Evolutionary conservation across 805 yeast species (phyloP).

Genomic region (Cephaloascus fragrans): DNA sequence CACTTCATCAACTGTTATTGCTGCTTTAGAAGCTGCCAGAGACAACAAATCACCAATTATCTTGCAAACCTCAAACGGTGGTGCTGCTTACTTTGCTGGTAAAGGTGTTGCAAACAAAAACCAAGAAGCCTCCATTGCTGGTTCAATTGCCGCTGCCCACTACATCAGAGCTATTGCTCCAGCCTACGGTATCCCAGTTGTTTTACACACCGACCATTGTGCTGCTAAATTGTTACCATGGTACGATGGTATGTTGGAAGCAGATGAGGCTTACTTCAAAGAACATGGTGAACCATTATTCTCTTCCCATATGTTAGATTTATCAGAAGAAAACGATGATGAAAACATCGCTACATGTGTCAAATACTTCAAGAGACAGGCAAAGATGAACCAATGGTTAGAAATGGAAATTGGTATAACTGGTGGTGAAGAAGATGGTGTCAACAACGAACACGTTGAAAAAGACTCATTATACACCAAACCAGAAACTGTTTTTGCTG

Average conservation of each 20-base stretch:
- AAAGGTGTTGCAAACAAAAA: slow-evolving; percentile 93
- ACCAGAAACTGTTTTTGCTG: slow-evolving; percentile 90
- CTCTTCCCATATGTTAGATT: slow-evolving; percentile 98
- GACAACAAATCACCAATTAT: slow-evolving; percentile 77
- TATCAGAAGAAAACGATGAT: slow-evolving; percentile 93
- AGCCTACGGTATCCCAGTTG: slow-evolving; percentile 91
- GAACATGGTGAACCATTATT: slow-evolving; percentile 88
- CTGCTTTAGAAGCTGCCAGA: slow-evolving; percentile 40
- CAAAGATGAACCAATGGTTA: slow-evolving; percentile 93
- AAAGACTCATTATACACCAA: slow-evolving; percentile 86
- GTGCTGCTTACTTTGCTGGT: slow-evolving; percentile 99
- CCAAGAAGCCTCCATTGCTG: slow-evolving; percentile 91
- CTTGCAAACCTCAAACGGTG: slow-evolving; percentile 96
- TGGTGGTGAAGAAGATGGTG: slow-evolving; percentile 99
- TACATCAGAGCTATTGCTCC: slow-evolving; percentile 96
- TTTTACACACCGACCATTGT: slow-evolving; percentile 97
- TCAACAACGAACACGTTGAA: slow-evolving; percentile 90
- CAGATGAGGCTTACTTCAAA: slow-evolving; percentile 89
- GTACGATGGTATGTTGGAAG: slow-evolving; percentile 96
- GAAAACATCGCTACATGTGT: slow-evolving; percentile 92
- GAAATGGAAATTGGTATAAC: slow-evolving; percentile 99
- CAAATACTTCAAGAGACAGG: slow-evolving; percentile 89
- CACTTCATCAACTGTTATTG: slow-evolving; percentile 83
- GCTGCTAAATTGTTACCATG: slow-evolving; percentile 96
- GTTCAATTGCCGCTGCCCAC: slow-evolving; percentile 96